Evolutionary conservation across 805 yeast species (phyloP).

Genomic region (Yarrowia porcina): DNA sequence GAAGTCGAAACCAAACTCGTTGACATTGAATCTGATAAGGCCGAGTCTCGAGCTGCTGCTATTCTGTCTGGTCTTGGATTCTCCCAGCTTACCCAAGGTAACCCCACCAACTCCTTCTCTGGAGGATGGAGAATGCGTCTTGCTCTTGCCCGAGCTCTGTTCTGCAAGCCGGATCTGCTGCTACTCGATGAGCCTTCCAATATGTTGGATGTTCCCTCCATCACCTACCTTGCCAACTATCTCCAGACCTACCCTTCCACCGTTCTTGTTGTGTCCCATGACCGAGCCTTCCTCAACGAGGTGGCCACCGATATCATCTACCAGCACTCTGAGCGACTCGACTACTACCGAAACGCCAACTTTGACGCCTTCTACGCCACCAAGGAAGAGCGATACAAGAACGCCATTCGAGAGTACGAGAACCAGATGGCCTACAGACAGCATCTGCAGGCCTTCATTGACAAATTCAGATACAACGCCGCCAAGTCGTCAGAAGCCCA

Average conservation of each 20-base stretch:
- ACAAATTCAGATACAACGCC: conserved; percentile 95
- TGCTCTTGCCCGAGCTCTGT: conserved; percentile 95
- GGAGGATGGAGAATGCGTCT: conserved; percentile 99
- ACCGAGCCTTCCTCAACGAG: conserved; percentile 93
- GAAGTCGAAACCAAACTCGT: conserved; percentile 77
- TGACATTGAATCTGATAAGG: conserved; percentile 96
- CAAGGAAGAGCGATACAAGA: conserved; percentile 91
- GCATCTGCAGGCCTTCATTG: conserved; percentile 92
- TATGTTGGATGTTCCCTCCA: conserved; percentile 99
- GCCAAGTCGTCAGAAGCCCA: conserved; percentile 98
- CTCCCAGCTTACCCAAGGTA: conserved; percentile 76
- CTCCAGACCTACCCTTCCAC: conserved; percentile 88
- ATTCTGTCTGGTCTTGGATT: conserved; percentile 92
- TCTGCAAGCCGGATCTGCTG: conserved; percentile 92
- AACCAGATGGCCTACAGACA: conserved; percentile 94
- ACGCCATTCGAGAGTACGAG: conserved; percentile 90
- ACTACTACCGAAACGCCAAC: conserved; percentile 86
- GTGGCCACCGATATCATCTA: conserved; percentile 98
- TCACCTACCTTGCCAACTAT: conserved; percentile 87
- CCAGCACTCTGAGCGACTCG: conserved; percentile 95
- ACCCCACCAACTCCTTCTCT: conserved; percentile 85
- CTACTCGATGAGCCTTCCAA: conserved; percentile 97
- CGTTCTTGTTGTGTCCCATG: conserved; percentile 94
- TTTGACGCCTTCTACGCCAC: conserved; percentile 92
- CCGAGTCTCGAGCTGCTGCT: conserved; percentile 95